Evolutionary conservation across 2,329 filamentous ascomycete genomes (phyloP).

Genomic region (Cyclaneusma minus): DNA sequence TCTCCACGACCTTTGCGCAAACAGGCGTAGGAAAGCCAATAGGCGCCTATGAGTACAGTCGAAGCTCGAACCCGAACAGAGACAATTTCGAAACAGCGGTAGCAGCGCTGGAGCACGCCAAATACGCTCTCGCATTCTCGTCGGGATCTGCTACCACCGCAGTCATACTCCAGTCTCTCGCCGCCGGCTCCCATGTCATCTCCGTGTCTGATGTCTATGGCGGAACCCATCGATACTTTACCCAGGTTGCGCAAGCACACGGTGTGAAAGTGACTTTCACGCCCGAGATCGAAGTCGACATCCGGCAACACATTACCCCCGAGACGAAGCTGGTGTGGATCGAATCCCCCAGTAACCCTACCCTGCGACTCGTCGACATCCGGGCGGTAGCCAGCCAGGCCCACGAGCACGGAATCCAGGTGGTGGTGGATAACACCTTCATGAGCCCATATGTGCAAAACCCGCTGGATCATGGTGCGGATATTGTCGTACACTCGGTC

Average conservation of each 20-base stretch:
- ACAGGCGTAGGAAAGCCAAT: conserved; percentile 73
- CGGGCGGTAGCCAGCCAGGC: conserved; percentile 68
- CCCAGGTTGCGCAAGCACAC: conserved; percentile 88
- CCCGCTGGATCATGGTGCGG: conserved; percentile 84
- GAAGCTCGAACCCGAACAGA: conserved; percentile 88
- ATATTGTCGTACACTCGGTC: conserved; percentile 92
- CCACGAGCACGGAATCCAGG: conserved; percentile 75
- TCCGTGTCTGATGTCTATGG: conserved; percentile 97
- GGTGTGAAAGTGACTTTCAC: conserved; percentile 92
- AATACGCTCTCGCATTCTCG: conserved; percentile 84
- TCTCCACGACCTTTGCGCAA: conserved; percentile 95
- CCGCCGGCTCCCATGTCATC: conserved; percentile 81
- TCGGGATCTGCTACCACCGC: conserved; percentile 91
- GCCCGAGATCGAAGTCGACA: conserved; percentile 78
- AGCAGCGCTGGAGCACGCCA: conserved; percentile 82
- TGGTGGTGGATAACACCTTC: conserved; percentile 99
- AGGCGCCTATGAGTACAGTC: conserved; percentile 82
- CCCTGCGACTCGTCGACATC: conserved; percentile 84
- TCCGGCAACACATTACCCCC: conserved; percentile 67
- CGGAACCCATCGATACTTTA: conserved; percentile 97
- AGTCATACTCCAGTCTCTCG: conserved; percentile 81
- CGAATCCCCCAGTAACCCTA: conserved; percentile 89
- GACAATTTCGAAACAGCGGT: conserved; percentile 87
- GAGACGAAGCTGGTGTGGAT: conserved; percentile 97
- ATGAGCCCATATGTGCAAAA: conserved; percentile 94